Base-by-base conservation (phyloP, 2,329 filamentous ascomycete genomes). In the Neofusicoccum kwambonambiense region DNA sequence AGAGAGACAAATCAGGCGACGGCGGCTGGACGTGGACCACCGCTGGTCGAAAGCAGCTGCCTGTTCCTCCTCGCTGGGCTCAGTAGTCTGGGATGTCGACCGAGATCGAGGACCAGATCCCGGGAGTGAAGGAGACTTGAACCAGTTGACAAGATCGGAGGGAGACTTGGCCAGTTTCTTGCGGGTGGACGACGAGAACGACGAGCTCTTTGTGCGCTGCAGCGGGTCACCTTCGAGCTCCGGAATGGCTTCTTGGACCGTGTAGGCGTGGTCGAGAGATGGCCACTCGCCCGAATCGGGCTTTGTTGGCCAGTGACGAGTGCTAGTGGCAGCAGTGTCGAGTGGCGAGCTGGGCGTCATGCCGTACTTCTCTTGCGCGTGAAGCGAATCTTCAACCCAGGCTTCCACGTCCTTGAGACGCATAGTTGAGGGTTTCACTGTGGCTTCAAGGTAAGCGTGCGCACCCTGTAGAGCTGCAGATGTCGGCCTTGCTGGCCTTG, bases 371-470 rank as follows among this genome's bases (percentile, higher is more conserved):
- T 27, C 41, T n/a, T 60, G 56, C 4, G 56, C 56, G n/a, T 60
- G 56, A 4, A 60, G 56, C 6, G 56, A 60, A 22, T 60, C 56
- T 31, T 60, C 56, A 17, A 60, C 56, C 56, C 56, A 60, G 2
- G 56, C 56, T n/a, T 63, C 60, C 7, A 62, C 47, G 13, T 62
- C 60, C 22, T 52, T 51, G 17, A 41, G 27, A 19, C 37, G 37
- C 61, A 51, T 63, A 35, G 47, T 42, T 4, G 61, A 63, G 13
- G 47, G 61, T 39, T 22, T 54, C 39, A 63, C n/a, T 11, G 61
- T 52, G 15, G 61, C 49, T 22, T 47, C 50, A 27, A 63, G 61
- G 49, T 54, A 63, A 2, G 39, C 27, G 13, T 63, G 61, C 1
- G 61, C 19, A 3, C 37, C 49, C 45, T 51, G 49, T 11, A 63